Evolutionary conservation across 805 yeast species (phyloP).

Genomic region (Teunomyces pallodes): DNA sequence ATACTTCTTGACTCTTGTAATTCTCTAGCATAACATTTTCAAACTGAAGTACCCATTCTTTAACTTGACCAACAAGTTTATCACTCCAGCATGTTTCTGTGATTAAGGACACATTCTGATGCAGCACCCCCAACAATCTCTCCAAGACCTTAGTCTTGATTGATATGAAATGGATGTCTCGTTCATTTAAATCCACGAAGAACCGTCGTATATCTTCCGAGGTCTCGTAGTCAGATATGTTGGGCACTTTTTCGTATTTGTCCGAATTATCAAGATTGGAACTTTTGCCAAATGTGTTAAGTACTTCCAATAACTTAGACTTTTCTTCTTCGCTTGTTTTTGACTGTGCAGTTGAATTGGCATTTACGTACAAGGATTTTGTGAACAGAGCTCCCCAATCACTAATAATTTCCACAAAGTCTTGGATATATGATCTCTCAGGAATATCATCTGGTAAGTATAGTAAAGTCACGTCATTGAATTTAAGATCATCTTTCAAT

Average conservation of each 20-base stretch:
- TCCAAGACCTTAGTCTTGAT: slow-evolving; percentile 24
- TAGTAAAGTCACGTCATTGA: slow-evolving; percentile 2
- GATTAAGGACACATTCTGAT: slow-evolving; percentile 23
- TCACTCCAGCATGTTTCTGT: slow-evolving; percentile 40
- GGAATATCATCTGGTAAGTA: slow-evolving; percentile 12
- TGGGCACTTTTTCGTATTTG: slow-evolving; percentile 2
- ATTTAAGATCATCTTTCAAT: not conserved
- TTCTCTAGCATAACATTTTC: slow-evolving; percentile 20
- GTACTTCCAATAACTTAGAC: slow-evolving; percentile 32
- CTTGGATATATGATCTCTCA: not conserved
- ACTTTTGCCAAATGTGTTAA: slow-evolving; percentile 28
- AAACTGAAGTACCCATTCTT: slow-evolving; percentile 32
- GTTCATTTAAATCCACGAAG: slow-evolving; percentile 10
- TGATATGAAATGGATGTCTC: slow-evolving; percentile 16
- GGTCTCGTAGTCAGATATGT: slow-evolving; percentile 6
- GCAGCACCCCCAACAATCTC: slow-evolving; percentile 19
- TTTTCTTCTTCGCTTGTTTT: slow-evolving; percentile 27
- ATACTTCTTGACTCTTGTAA: not conserved
- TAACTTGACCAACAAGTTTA: slow-evolving; percentile 29
- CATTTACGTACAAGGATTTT: slow-evolving; percentile 13
- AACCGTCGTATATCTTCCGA: slow-evolving; percentile 11
- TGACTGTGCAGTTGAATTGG: slow-evolving; percentile 3
- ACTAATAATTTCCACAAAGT: slow-evolving; percentile 23
- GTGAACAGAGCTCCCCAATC: slow-evolving; percentile 27
- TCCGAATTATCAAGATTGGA: slow-evolving; percentile 1